Evolutionary conservation across 805 yeast species (phyloP).

Genomic region (Kodamaea laetipori): DNA sequence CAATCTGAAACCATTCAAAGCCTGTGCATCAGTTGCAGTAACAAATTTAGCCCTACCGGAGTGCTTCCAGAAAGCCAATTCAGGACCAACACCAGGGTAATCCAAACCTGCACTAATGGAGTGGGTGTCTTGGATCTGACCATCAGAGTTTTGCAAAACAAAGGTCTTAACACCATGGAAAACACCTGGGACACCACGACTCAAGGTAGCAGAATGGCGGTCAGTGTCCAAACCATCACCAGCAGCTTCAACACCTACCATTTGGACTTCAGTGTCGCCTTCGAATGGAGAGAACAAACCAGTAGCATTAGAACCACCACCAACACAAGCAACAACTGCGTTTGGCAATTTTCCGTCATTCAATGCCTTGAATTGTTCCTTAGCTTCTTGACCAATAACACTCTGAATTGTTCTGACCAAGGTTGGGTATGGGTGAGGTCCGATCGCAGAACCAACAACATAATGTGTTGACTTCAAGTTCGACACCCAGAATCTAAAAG

Average conservation of each 20-base stretch:
- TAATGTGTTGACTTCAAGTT: conserved; percentile 85
- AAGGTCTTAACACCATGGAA: conserved; percentile 97
- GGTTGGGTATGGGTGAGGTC: conserved; percentile 99
- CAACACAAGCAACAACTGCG: conserved; percentile 97
- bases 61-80: conserved; percentile 91
- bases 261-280: conserved; percentile 70
- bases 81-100: conserved; percentile 99
- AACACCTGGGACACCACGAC: conserved; percentile 96
- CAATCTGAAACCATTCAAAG: conserved; percentile 84
- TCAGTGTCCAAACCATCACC: conserved; percentile 93
- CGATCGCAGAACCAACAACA: conserved; percentile 97
- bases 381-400: conserved; percentile 93
- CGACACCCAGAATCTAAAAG: conserved; percentile 94
- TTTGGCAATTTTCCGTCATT: conserved; percentile 87
- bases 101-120: conserved; percentile 98
- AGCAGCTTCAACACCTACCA: conserved; percentile 97
- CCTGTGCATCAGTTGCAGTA: conserved; percentile 96
- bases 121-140: conserved; percentile 97
- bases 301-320: conserved; percentile 97
- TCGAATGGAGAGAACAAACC: conserved; percentile 97
- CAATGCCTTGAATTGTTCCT: conserved; percentile 79
- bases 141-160: conserved; percentile 87
- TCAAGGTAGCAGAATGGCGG: conserved; percentile 91
- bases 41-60: conserved; percentile 88
- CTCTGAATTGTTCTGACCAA: conserved; percentile 97